phyloP scores from a whole-genome alignment of 441 rosid genomes.

The Euphorbia schlechtendalii region DNA sequence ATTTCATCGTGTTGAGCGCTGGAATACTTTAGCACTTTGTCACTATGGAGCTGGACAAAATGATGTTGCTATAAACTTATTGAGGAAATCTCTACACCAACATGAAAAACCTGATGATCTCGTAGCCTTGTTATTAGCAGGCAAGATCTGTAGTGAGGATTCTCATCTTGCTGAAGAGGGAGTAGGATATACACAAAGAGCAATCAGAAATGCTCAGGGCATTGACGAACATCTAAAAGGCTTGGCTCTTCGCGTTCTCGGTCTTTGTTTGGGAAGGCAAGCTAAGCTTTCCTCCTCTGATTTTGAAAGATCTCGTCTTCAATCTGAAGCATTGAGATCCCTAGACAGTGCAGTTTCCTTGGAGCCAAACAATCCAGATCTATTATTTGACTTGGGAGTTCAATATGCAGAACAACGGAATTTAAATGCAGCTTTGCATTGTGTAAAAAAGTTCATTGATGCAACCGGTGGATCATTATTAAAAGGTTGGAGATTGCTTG shows the following conservation, averaged over 20 bases:
- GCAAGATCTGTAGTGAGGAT: conserved; percentile 77
- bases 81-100: conserved; percentile 74
- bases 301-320: conserved; percentile 71
- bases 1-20: conserved; percentile 66
- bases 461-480: conserved; percentile 72
- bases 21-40: conserved; percentile 83
- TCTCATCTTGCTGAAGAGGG: conserved; percentile 75
- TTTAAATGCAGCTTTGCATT: conserved; percentile 56
- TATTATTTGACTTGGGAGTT: conserved; percentile 74
- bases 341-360: conserved; percentile 56
- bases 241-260: conserved; percentile 58
- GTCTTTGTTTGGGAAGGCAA: conserved; percentile 82
- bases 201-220: conserved; percentile 48
- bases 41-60: conserved; percentile 56
- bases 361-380: conserved; percentile 66
- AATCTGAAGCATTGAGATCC: conserved; percentile 70
- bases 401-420: conserved; percentile 84
- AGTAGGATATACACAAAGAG: conserved; percentile 58
- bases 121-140: conserved; percentile 60
- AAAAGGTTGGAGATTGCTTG: conserved; percentile 88
- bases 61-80: conserved; percentile 51
- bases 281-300: conserved; percentile 71
- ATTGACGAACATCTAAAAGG: conserved; percentile 68
- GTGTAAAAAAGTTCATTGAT: conserved; percentile 61
- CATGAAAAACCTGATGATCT: conserved; percentile 70